Conservation (phyloP, 108 stramenopile species). For the Cyclotella choctawhatcheeana region DNA sequence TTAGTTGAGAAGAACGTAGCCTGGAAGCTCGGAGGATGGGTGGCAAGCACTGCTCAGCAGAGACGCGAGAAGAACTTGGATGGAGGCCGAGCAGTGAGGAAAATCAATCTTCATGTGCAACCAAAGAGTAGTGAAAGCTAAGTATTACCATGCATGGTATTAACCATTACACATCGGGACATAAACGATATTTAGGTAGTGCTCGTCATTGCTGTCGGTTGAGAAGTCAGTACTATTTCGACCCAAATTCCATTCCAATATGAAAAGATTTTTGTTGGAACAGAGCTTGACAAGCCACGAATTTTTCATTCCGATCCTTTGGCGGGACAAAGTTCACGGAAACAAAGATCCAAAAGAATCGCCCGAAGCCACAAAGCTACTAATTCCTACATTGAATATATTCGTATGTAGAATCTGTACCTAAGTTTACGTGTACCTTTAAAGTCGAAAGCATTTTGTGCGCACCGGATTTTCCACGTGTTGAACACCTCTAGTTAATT, state of each 20-base stretch:
- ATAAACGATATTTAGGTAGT: too few species aligned
- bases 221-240: too few species aligned
- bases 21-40: conserved; percentile 88
- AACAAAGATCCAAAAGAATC: background rate
- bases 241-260: too few species aligned
- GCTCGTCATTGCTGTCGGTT: too few species aligned
- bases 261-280: too few species aligned
- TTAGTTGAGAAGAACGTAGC: conserved; percentile 72
- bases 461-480: background rate
- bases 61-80: conserved; percentile 70
- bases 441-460: background rate
- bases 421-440: conserved; percentile 6
- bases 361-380: background rate
- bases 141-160: too few species aligned
- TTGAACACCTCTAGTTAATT: background rate
- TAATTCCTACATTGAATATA: background rate
- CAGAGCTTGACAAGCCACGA: too few species aligned
- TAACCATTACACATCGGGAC: too few species aligned
- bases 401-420: conserved; percentile 2
- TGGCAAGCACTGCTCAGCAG: conserved; percentile 82
- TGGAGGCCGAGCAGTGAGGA: conserved; percentile 84
- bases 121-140: background rate
- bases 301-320: too few species aligned
- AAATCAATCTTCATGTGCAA: conserved; percentile 56
- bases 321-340: conserved; percentile 1